These are phyloP conservation scores for Trichoderma sp. DNA, from an alignment of 2,329 filamentous ascomycete genomes.

Conservation along the genomic window DNA sequence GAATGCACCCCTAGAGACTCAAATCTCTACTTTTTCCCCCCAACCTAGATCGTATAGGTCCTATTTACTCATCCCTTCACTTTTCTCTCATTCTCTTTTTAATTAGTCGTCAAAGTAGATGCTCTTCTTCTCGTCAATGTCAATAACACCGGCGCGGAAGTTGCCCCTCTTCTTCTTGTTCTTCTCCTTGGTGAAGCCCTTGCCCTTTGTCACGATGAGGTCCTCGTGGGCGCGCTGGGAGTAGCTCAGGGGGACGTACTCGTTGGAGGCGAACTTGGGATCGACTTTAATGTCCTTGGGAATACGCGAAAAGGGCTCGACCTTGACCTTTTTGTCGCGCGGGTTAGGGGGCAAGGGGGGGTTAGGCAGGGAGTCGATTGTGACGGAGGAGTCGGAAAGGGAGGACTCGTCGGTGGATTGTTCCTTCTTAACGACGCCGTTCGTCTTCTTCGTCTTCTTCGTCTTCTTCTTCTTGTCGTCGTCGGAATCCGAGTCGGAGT, in stretches of 20 bases:
- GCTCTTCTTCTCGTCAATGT: slow-evolving; percentile 75
- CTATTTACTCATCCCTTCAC: background rate
- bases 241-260: slow-evolving; percentile 81
- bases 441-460: slow-evolving; percentile 24
- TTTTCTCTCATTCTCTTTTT: background rate
- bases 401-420: slow-evolving; percentile 41
- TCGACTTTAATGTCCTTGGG: slow-evolving; percentile 67
- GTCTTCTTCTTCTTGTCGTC: slow-evolving; percentile 30
- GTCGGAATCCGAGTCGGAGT: slow-evolving; percentile 28
- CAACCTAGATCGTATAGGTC: background rate
- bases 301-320: slow-evolving; percentile 74
- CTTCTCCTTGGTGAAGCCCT: slow-evolving; percentile 99
- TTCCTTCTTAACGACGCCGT: slow-evolving; percentile 6
- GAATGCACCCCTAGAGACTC: background rate
- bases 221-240: slow-evolving; percentile 85
- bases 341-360: slow-evolving; percentile 56
- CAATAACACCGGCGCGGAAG: slow-evolving; percentile 85
- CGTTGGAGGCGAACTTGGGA: slow-evolving; percentile 70
- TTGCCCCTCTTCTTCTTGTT: slow-evolving; percentile 95
- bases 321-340: slow-evolving; percentile 45
- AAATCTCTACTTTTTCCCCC: background rate
- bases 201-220: slow-evolving; percentile 85
- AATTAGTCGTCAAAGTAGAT: slow-evolving; percentile 90
- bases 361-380: slow-evolving; percentile 45
- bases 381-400: slow-evolving; percentile 51